Base-by-base conservation (phyloP, 2,329 filamentous ascomycete species). In the Nemania serpens region DNA sequence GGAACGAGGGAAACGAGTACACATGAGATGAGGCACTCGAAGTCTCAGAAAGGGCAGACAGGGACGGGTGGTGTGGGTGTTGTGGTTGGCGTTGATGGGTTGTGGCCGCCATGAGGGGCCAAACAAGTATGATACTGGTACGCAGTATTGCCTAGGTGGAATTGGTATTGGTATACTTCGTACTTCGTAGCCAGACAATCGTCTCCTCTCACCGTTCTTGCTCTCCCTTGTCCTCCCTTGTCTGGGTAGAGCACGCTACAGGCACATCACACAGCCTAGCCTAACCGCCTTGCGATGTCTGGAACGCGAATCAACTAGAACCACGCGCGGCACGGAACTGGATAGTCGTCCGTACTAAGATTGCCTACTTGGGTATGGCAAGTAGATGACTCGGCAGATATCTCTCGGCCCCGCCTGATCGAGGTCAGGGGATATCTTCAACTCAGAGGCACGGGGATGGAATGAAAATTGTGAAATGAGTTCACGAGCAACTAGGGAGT, bases 11-110 rank as follows among this genome's bases (percentile, higher is more conserved):
- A 60, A 68, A 70, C 58, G 66, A 63, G 65, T 67, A 68, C 58
- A 71, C 62, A 70, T 74, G 71, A 72, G 74, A 73, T 70, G 75
- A 77, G 66, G 76, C 75, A 75, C 71, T 73, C 49, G 69, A 70
- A 68, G 75, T 75, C 69, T 77, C 76, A 74, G 76, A 71, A 65
- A 68, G 68, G 59, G 68, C 65, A 37, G 63, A 65, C 58, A 69
- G 42, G 48, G 70, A 72, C 63, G 68, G 65, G 55, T 57, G 57
- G 55, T 62, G 66, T 45, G 55, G 60, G n/a, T 58, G 54, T 5
- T 61, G 62, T 13, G 53, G 42, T 20, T 48, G 33, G 17, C 55
- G 54, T 7, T 55, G 34, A 15, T 48, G 43, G 46, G 42, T 15
- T 5, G 49, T 29, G 29, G 49, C 42, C 25, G 39, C 34, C 61